These are phyloP conservation scores for Verticillium dahliae DNA, from an alignment of 2,329 filamentous ascomycete genomes.

Conservation along the genomic window DNA sequence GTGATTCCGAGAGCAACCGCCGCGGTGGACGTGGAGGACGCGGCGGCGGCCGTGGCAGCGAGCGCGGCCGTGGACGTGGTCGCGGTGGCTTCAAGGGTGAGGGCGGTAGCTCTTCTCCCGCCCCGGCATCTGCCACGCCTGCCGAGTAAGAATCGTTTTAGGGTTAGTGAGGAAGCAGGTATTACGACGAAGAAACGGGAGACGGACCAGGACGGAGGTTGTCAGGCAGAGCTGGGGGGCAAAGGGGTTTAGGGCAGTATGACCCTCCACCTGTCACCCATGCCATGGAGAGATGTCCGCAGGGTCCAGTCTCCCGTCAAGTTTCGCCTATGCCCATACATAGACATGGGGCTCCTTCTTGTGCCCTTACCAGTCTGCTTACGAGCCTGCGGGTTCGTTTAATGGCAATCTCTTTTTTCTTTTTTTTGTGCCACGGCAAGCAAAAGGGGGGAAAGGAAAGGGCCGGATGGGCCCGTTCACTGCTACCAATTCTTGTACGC, in stretches of 20 bases:
- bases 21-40: constrained; percentile 50
- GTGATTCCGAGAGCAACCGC: constrained; percentile 55
- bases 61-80: constrained; percentile 51
- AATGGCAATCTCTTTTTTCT: background rate
- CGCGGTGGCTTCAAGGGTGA: constrained; percentile 54
- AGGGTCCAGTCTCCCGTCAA: background rate
- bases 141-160: constrained; percentile 18
- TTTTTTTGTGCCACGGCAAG: background rate
- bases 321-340: background rate
- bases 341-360: background rate
- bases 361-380: background rate
- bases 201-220: background rate
- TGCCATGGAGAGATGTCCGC: background rate
- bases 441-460: constrained; percentile 5
- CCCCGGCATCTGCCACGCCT: constrained; percentile 43
- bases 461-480: constrained; percentile 7
- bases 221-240: background rate
- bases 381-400: constrained; percentile 6
- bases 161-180: background rate
- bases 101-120: constrained; percentile 46
- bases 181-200: background rate
- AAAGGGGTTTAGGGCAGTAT: background rate
- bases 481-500: constrained; percentile 15
- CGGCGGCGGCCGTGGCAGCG: constrained; percentile 50
- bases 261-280: background rate